Evolutionary conservation across 1,139 yeast species (phyloP).

Genomic region (Debaryomyces fabryi): DNA sequence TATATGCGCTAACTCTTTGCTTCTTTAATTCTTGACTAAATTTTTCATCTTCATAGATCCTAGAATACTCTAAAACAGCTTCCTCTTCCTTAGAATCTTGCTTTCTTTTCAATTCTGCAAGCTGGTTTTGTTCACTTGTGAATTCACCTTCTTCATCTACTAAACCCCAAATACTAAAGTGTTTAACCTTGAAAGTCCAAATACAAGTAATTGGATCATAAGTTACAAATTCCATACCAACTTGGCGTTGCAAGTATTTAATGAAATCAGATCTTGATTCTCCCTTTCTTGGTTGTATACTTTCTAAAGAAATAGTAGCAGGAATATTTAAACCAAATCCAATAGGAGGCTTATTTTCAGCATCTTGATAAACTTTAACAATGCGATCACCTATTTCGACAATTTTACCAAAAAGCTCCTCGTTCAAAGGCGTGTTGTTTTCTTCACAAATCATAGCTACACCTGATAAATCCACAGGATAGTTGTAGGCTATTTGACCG

Average conservation of each 20-base stretch:
- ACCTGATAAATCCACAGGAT: slow-evolving; percentile 71
- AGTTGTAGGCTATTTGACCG: slow-evolving; percentile 74
- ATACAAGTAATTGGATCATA: slow-evolving; percentile 76
- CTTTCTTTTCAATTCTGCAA: slow-evolving; percentile 29
- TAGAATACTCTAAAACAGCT: slow-evolving; percentile 29
- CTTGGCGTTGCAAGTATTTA: slow-evolving; percentile 48
- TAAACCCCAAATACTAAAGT: slow-evolving; percentile 93
- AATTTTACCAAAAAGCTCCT: slow-evolving; percentile 56
- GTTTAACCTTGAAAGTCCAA: slow-evolving; percentile 85
- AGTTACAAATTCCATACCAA: slow-evolving; percentile 77
- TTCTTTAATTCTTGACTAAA: slow-evolving; percentile 38
- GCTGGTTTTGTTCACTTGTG: slow-evolving; percentile 19
- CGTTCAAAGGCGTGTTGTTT: slow-evolving; percentile 28
- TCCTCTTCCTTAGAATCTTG: slow-evolving; percentile 33
- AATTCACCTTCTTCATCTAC: slow-evolving; percentile 61
- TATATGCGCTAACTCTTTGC: slow-evolving; percentile 33
- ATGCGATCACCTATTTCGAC: slow-evolving; percentile 59
- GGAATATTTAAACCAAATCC: slow-evolving; percentile 85
- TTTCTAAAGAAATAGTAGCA: slow-evolving; percentile 77
- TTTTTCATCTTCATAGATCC: slow-evolving; percentile 31
- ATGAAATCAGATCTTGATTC: slow-evolving; percentile 38
- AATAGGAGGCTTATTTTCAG: slow-evolving; percentile 54
- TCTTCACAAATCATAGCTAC: slow-evolving; percentile 27
- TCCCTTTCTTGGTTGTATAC: slow-evolving; percentile 51
- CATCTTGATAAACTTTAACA: slow-evolving; percentile 70